Conservation (phyloP, 441 rosid species). For the Gossypium aridum region DNA sequence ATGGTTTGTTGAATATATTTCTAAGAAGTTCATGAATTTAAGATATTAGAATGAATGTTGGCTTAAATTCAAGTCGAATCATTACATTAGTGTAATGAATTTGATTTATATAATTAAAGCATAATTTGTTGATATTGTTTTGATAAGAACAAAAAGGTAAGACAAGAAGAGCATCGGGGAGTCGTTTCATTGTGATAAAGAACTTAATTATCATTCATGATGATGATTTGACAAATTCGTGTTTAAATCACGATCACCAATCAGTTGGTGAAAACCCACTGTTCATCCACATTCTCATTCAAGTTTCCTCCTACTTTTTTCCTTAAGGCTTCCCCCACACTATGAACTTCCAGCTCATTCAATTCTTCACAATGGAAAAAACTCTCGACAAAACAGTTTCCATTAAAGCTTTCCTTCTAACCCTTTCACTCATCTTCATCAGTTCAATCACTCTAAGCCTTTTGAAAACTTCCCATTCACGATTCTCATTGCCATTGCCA, state of each 20-base stretch:
- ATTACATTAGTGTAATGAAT: too few species aligned
- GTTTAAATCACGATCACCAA: background rate
- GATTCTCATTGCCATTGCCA: slow-evolving; percentile 10
- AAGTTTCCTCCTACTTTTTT: background rate
- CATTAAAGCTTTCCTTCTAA: slow-evolving; percentile 10
- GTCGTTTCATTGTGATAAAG: background rate
- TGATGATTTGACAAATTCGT: background rate
- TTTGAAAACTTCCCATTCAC: slow-evolving; percentile 11
- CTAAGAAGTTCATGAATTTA: too few species aligned
- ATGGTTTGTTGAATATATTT: too few species aligned
- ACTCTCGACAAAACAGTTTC: slow-evolving; percentile 13
- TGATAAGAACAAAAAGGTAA: background rate
- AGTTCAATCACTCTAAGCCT: slow-evolving; percentile 27
- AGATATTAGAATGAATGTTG: too few species aligned
- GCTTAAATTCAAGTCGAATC: too few species aligned
- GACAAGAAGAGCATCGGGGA: background rate
- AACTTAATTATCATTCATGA: background rate
- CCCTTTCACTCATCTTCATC: slow-evolving; percentile 27
- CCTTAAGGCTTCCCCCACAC: slow-evolving; percentile 12
- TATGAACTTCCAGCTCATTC: slow-evolving; percentile 23
- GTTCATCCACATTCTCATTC: slow-evolving; percentile 1
- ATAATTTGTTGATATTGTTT: background rate
- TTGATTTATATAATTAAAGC: too few species aligned
- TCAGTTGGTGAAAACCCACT: background rate
- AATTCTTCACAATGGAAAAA: slow-evolving; percentile 16